These are phyloP conservation scores for Boletus insuetus DNA, from an alignment of 768 basidiomycete species.

Conservation along the genomic window DNA sequence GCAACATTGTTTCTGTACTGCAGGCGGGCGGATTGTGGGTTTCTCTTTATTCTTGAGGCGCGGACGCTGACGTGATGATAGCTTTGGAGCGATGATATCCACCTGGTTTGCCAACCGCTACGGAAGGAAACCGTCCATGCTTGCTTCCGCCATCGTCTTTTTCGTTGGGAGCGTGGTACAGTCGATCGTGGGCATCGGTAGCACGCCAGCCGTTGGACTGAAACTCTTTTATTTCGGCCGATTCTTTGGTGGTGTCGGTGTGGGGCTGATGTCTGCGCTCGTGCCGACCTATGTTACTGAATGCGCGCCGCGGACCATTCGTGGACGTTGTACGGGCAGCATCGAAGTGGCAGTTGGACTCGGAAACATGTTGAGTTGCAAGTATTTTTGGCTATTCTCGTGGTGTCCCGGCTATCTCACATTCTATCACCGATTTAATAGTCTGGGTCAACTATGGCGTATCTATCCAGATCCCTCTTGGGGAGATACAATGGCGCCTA, in stretches of 20 bases:
- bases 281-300: slow-evolving; percentile 39
- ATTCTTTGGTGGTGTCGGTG: slow-evolving; percentile 49
- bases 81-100: slow-evolving; percentile 26
- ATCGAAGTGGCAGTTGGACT: slow-evolving; percentile 33
- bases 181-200: slow-evolving; percentile 33
- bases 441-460: slow-evolving; percentile 39
- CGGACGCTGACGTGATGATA: neutral
- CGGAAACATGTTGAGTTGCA: slow-evolving; percentile 37
- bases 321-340: slow-evolving; percentile 37
- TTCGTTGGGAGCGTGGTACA: slow-evolving; percentile 36
- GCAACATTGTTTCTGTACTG: slow-evolving; percentile 38
- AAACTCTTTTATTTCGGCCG: slow-evolving; percentile 35
- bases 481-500: slow-evolving; percentile 36
- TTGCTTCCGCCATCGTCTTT: slow-evolving; percentile 32
- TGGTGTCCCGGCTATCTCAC: neutral
- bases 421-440: slow-evolving; percentile 1
- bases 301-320: slow-evolving; percentile 35
- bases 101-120: slow-evolving; percentile 30
- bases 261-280: slow-evolving; percentile 37
- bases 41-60: neutral
- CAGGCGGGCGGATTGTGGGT: slow-evolving; percentile 37
- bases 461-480: slow-evolving; percentile 22
- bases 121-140: slow-evolving; percentile 35
- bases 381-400: slow-evolving; percentile 7
- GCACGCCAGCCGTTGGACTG: slow-evolving; percentile 23